Conservation (phyloP, 1,139 yeast genomes). For the Taiozyma sp. region DNA sequence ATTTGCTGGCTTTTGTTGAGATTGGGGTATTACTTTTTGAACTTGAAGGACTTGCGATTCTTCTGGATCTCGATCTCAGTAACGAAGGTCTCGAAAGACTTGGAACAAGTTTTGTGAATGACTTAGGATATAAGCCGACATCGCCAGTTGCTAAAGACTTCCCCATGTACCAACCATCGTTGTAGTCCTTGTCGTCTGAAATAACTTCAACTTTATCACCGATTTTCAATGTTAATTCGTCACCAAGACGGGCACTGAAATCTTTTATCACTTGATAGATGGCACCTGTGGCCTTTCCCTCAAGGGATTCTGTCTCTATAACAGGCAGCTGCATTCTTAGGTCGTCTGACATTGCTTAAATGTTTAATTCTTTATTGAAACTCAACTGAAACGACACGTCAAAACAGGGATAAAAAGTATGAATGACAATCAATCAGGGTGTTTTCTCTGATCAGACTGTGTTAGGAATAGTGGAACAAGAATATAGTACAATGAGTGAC, state of each 20-base stretch:
- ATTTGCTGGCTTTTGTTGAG: constrained; percentile 5
- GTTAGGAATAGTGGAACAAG: not conserved
- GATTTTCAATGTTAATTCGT: constrained; percentile 71
- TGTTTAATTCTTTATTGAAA: not conserved
- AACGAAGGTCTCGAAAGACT: constrained; percentile 29
- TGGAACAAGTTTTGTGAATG: constrained; percentile 56
- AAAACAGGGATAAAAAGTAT: not conserved
- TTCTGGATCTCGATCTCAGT: constrained; percentile 55
- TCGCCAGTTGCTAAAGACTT: constrained; percentile 62
- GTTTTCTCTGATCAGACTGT: not conserved
- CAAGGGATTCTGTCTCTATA: constrained; percentile 11
- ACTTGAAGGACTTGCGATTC: constrained; percentile 30
- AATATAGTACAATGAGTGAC: not conserved
- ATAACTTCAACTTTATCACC: constrained; percentile 89
- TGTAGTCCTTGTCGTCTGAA: constrained; percentile 88
- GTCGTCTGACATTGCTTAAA: not conserved
- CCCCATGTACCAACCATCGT: constrained; percentile 98
- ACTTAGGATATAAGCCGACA: constrained; percentile 86
- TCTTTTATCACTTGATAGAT: constrained; percentile 67
- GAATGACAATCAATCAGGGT: not conserved
- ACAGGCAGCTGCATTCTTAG: constrained; percentile 11
- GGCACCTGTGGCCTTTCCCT: constrained; percentile 22
- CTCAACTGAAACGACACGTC: not conserved
- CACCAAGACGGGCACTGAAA: constrained; percentile 81
- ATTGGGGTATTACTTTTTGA: constrained; percentile 15